A percentile compares a stretch with the other conserved stretches of the same genome.
Conservation (phyloP, 139 green algal genomes). For the Auxenochlorella pyrenoidosa region DNA sequence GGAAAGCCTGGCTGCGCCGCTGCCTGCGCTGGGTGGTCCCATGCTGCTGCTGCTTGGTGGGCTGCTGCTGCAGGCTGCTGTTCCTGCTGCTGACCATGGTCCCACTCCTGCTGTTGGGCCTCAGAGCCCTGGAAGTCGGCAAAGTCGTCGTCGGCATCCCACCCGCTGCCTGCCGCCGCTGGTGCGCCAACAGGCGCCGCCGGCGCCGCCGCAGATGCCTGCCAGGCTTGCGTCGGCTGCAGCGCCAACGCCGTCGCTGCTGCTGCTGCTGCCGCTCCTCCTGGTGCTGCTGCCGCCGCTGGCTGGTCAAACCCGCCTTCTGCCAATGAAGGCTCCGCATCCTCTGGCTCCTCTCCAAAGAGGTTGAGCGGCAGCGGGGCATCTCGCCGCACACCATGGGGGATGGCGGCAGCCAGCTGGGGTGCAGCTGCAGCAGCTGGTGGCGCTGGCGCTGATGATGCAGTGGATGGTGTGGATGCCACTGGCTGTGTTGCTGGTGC, state of each 20-base stretch:
- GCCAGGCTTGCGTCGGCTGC: not conserved
- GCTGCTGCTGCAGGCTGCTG: not conserved
- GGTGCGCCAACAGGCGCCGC: not conserved
- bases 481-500: not conserved
- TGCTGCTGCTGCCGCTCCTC: not conserved
- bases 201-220: not conserved
- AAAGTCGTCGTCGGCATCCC: not conserved
- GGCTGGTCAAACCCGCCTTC: not conserved
- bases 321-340: not conserved
- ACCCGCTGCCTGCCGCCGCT: not conserved
- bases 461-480: not conserved
- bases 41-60: not conserved
- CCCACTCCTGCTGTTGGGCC: not conserved
- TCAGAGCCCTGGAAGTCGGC: not conserved
- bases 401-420: not conserved
- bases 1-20: not conserved
- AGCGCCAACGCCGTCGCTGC: not conserved
- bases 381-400: not conserved
- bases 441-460: not conserved
- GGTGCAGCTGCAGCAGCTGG: not conserved
- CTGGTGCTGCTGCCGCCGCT: not conserved
- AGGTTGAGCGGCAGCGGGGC: conserved; percentile 1
- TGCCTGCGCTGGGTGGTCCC: not conserved
- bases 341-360: conserved; percentile 5
- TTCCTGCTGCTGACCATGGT: not conserved